Evolutionary conservation across 352 stramenopile species (phyloP).

Genomic region (Halophytophthora batemanensis): DNA sequence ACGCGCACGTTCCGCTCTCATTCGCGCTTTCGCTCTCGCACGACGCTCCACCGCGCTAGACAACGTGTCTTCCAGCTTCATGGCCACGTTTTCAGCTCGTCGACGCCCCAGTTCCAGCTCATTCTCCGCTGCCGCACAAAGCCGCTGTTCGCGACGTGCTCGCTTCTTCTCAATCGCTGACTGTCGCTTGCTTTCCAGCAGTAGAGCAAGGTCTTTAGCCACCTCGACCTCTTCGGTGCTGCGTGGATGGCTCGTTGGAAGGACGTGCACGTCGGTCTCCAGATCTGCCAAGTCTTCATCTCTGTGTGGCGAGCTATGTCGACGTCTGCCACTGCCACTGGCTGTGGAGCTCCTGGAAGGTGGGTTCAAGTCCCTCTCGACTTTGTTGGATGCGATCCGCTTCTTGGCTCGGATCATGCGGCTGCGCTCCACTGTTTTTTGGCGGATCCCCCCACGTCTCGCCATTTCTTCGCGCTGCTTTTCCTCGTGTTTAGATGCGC

Average conservation of each 20-base stretch:
- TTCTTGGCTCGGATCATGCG: slow-evolving; percentile 17
- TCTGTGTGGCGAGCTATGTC: neutral
- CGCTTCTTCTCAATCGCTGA: slow-evolving; percentile 26
- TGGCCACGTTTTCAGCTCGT: slow-evolving; percentile 39
- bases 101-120: slow-evolving; percentile 24
- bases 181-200: slow-evolving; percentile 23
- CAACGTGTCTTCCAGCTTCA: slow-evolving; percentile 47
- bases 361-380: neutral
- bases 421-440: slow-evolving; percentile 24
- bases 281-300: slow-evolving; percentile 1
- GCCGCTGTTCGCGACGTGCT: slow-evolving; percentile 12
- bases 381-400: slow-evolving; percentile 1
- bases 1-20: slow-evolving; percentile 17
- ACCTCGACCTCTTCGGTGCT: neutral
- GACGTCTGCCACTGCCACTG: neutral
- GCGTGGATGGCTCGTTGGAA: slow-evolving; percentile 3
- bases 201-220: neutral
- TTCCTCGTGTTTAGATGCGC: slow-evolving; percentile 13
- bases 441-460: slow-evolving; percentile 17
- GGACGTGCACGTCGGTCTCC: slow-evolving; percentile 9
- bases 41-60: slow-evolving; percentile 24
- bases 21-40: slow-evolving; percentile 3
- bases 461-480: slow-evolving; percentile 22
- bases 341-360: neutral
- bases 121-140: slow-evolving; percentile 5